Evolutionary conservation across 2,329 filamentous ascomycete genomes (phyloP), one percentile per base, ranked within the genome.

Genomic region (Dactylonectria macrodidyma): DNA sequence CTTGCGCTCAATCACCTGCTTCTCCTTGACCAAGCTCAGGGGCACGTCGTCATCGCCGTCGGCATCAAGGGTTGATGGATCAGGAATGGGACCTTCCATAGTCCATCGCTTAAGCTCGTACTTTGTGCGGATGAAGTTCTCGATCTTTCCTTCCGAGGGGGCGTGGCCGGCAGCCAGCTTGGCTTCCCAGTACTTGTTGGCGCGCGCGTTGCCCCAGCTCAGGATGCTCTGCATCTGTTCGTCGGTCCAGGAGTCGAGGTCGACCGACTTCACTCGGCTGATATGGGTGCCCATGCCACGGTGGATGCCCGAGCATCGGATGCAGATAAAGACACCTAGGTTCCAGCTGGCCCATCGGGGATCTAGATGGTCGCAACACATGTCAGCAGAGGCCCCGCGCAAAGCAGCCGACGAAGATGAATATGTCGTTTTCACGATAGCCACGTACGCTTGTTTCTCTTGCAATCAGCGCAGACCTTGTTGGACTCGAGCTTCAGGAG

Each of bases 301-400:
- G 84, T 99, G 96, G 79, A 99, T 97, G 78, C 97, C 97, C 19
- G 96, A 99, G 84, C 96, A 99, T 80, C 95, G 92, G 81, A 99
- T 99, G 86, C 96, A 99, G 78, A 99, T 87, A 80, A 99, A 99
- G 78, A 99, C 91, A 76, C 96, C 96, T 62, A 99, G 84, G 81
- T 99, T 99, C 96, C 96, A 99, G 79, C 95, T 98, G 36, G 96
- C 96, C 96, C 96, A 99, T 92, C 96, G 90, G 68, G 96, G 96
- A 85, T 98, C 94, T 97, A 79, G 47, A 46, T 50, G 34, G 34
- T 60, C 52, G 46, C 19, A 52, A 38, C 33, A 54, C 51, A 54
- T 54, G 64, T 72, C 56, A 73, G 62, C 55, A 46, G 19, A 47
- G 41, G 16, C 16, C 22, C 38, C 30, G 11, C 30, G 41, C 33